Evolutionary conservation across 345 rosid species (phyloP), one percentile per base, ranked within the genome.

Genomic region (Murraya koenigii): DNA sequence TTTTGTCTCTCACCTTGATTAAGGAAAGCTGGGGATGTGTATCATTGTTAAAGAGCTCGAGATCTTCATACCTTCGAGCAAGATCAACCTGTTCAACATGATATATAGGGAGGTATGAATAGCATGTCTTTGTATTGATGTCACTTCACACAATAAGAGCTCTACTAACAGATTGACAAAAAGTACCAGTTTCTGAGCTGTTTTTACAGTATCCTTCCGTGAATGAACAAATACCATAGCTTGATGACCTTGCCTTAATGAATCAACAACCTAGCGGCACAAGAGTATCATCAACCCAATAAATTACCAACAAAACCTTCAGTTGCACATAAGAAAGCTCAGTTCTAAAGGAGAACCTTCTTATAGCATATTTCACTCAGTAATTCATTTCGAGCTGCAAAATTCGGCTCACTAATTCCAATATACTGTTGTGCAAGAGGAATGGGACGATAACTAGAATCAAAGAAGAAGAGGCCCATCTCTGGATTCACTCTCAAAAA

Each of bases 151-250:
- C 32, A 59, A 8, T 22, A 22, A 17, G 20, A 65, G 14, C n/a
- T 36, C 28, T 8, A 69, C 36, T 28, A 47, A 81, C 68, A 70
- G 52, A 75, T 9, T 58, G 63, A 58, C 79, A 47, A 60, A 8
- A 26, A 28, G 55, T 92, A 95, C 99, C 94, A 95, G 77, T 85
- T 90, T 93, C 80, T 88, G 86, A 69, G 99, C 99, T 63, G 99
- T 95, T 89, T 95, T 95, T 78, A 88, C 93, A 25, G 99, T 95
- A 86, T 95, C 99, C 87, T 95, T 95, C 49, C 99, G 86, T 33
- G 99, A 92, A 86, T 95, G 98, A 83, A 95, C 99, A 89, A 95
- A 95, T 26, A 95, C 90, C 99, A 95, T 95, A 36, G 87, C 98
- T 78, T 95, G 99, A 86, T 95, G 92, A 65, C 99, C 99, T 85